These are phyloP conservation scores for Xylaria hypoxylon DNA, from an alignment of 2,329 filamentous ascomycete species.

Conservation along the genomic window DNA sequence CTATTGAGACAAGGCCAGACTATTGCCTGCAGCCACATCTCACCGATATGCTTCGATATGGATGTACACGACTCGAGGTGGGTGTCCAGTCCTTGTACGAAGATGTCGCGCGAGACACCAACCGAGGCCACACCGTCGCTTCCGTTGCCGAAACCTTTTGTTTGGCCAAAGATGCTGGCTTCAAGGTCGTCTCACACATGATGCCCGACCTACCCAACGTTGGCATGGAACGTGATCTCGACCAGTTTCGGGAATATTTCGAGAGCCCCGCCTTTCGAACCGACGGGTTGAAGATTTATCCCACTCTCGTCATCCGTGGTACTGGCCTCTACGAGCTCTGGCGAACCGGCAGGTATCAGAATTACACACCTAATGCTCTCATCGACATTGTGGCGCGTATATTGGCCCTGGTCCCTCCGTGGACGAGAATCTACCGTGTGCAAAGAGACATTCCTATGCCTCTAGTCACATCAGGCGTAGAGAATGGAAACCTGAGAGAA, in stretches of 20 bases:
- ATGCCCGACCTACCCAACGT: constrained; percentile 99
- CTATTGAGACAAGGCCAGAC: constrained; percentile 96
- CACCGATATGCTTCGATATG: constrained; percentile 96
- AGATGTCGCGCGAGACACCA: constrained; percentile 97
- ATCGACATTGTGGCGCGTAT: constrained; percentile 98
- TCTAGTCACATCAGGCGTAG: constrained; percentile 96
- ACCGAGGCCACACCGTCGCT: constrained; percentile 94
- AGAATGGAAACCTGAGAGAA: constrained; percentile 96
- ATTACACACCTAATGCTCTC: constrained; percentile 96
- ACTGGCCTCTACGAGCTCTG: constrained; percentile 97
- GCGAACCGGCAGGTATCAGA: constrained; percentile 96
- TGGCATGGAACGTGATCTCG: constrained; percentile 96
- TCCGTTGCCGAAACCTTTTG: constrained; percentile 97
- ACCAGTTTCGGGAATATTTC: constrained; percentile 98
- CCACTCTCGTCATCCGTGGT: constrained; percentile 94
- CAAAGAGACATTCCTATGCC: constrained; percentile 99
- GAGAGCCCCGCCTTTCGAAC: constrained; percentile 96
- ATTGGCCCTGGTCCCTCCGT: constrained; percentile 91
- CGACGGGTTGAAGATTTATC: constrained; percentile 97
- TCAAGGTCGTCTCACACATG: constrained; percentile 99
- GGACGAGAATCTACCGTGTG: constrained; percentile 98
- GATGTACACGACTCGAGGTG: constrained; percentile 92
- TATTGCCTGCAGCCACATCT: constrained; percentile 97
- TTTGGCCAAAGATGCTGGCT: constrained; percentile 96
- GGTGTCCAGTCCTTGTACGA: constrained; percentile 98